phyloP scores from a whole-genome alignment of 2,329 filamentous ascomycete species.

The Rhynchosporium agropyri region DNA sequence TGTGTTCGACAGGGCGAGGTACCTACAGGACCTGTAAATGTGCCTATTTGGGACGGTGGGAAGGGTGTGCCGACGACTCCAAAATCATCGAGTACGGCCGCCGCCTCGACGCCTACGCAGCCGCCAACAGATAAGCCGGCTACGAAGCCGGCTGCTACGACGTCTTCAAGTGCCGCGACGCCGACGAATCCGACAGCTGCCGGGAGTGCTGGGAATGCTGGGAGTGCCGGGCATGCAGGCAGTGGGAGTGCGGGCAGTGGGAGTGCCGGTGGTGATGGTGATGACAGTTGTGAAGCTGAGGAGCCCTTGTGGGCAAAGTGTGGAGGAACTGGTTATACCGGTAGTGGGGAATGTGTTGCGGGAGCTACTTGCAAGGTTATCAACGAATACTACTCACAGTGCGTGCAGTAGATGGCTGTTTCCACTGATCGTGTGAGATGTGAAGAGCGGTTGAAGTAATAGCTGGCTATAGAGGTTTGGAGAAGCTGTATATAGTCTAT shows the following conservation, averaged over 20 bases:
- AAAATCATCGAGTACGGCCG: neutral
- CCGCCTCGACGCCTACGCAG: too few species aligned
- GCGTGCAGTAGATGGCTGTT: slow-evolving; percentile 17
- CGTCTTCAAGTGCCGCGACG: neutral
- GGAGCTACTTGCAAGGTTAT: slow-evolving; percentile 18
- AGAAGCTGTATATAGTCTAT: too few species aligned
- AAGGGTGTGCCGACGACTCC: slow-evolving; percentile 12
- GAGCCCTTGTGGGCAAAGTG: slow-evolving; percentile 23
- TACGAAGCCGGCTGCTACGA: neutral
- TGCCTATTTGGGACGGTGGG: slow-evolving; percentile 22
- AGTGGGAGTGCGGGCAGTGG: too few species aligned
- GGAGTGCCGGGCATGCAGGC: neutral
- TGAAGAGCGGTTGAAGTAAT: neutral
- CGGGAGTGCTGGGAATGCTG: neutral
- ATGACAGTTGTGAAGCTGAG: neutral
- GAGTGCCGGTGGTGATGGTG: too few species aligned
- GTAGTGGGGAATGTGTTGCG: slow-evolving; percentile 19
- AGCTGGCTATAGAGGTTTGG: neutral
- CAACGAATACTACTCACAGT: slow-evolving; percentile 26
- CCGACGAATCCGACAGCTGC: slow-evolving; percentile 1
- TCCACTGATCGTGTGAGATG: neutral
- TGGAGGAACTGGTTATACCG: slow-evolving; percentile 24
- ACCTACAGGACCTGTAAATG: slow-evolving; percentile 30
- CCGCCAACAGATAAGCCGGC: too few species aligned
- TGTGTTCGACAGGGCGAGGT: slow-evolving; percentile 42